phyloP scores from a whole-genome alignment of 441 rosid genomes.

The Gossypium davidsonii region DNA sequence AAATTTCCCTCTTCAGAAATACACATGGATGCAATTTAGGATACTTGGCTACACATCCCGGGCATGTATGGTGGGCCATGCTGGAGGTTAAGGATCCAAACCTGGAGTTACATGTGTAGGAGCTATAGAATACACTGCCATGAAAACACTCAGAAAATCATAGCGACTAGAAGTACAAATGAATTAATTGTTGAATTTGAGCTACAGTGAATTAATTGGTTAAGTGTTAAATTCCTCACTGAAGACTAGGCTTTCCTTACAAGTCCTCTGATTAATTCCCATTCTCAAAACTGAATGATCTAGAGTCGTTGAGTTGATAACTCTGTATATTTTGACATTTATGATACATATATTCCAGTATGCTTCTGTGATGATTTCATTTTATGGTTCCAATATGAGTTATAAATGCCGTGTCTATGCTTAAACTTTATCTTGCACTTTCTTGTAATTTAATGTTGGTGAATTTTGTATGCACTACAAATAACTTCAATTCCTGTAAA shows the following conservation, averaged over 20 bases:
- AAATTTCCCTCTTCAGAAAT: not conserved
- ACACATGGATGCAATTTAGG: not conserved
- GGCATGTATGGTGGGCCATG: not conserved
- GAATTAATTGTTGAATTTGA: not conserved
- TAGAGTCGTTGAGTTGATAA: not conserved
- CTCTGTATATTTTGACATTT: not conserved
- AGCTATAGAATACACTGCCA: not conserved
- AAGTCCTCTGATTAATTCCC: not conserved
- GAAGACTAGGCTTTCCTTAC: not conserved
- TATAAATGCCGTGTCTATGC: not conserved
- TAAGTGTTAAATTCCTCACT: not conserved
- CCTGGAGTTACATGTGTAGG: not conserved
- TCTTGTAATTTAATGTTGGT: not conserved
- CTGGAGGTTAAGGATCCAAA: not conserved
- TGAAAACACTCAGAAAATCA: not conserved
- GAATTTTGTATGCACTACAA: not conserved
- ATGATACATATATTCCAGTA: not conserved
- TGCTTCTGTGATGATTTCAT: not conserved
- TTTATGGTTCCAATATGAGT: not conserved
- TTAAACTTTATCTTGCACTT: not conserved
- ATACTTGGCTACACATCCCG: not conserved
- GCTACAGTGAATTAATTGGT: not conserved
- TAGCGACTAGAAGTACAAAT: not conserved
- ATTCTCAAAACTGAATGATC: not conserved
- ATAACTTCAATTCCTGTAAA: slow-evolving; percentile 2